Conservation (phyloP, 2,329 filamentous ascomycete species). For the Clathrospora elynae region DNA sequence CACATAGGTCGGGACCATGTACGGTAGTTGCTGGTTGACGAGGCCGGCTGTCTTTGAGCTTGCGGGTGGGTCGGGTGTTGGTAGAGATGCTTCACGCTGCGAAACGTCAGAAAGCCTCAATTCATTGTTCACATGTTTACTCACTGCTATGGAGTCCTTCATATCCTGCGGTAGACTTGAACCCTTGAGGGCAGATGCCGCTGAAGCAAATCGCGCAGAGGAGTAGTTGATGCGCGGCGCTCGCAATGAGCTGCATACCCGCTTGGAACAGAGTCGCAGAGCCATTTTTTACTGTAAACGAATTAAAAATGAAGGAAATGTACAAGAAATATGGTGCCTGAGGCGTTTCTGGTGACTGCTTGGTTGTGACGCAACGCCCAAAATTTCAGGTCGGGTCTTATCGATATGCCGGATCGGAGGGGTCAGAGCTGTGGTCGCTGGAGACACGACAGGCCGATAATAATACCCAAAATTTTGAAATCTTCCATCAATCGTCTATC, state of each 20-base stretch:
- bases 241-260: conserved; percentile 34
- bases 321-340: conserved; percentile 11
- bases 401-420: conserved; percentile 29
- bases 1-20: conserved; percentile 95
- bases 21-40: conserved; percentile 76
- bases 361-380: conserved; percentile 20
- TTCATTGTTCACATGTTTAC: background rate
- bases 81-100: conserved; percentile 50
- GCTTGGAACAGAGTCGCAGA: conserved; percentile 37
- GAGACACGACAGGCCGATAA: background rate
- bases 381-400: conserved; percentile 22
- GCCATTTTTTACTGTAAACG: conserved; percentile 31
- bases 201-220: conserved; percentile 47
- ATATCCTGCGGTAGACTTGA: conserved; percentile 51
- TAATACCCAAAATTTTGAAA: background rate
- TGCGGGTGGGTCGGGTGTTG: conserved; percentile 73
- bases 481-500: conserved; percentile 4
- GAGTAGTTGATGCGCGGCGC: conserved; percentile 28
- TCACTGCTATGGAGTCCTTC: conserved; percentile 51
- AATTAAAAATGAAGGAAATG: conserved; percentile 8
- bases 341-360: conserved; percentile 19
- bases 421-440: background rate
- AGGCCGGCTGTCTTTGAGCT: conserved; percentile 77
- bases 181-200: conserved; percentile 44
- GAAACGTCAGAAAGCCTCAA: conserved; percentile 14